Percentiles rank a stretch among this genome's conserved stretches.
phyloP scores from a whole-genome alignment of 2,329 filamentous ascomycete species.

The Whalleya microplaca region DNA sequence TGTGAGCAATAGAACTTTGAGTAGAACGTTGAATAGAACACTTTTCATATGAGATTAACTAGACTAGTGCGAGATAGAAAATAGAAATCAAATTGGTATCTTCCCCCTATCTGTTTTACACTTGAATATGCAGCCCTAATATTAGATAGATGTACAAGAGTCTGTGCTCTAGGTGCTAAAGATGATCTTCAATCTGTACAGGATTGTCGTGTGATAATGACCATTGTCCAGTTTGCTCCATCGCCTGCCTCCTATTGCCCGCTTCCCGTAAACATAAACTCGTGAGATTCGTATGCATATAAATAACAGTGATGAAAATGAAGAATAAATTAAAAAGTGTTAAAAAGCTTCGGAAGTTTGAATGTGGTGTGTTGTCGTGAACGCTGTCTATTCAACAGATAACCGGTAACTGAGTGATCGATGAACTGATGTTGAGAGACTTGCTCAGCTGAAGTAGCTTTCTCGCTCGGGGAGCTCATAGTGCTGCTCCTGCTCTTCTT shows the following conservation, averaged over 20 bases:
- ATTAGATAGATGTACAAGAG: constrained; percentile 1
- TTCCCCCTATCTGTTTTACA: neutral
- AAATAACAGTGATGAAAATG: neutral
- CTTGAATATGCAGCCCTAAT: neutral
- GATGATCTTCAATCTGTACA: neutral
- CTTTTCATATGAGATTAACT: too few relatives aligned
- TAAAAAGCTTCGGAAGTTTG: neutral
- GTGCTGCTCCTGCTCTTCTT: constrained; percentile 33
- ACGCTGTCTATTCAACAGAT: neutral
- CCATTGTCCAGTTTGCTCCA: neutral
- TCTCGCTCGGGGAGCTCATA: constrained; percentile 35
- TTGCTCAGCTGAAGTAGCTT: neutral
- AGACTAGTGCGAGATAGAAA: neutral
- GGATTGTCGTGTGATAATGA: too few relatives aligned
- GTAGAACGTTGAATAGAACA: too few relatives aligned
- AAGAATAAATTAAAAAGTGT: neutral
- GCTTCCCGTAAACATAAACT: neutral
- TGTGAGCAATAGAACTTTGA: too few relatives aligned
- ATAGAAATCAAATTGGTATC: constrained; percentile 9
- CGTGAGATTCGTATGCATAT: neutral
- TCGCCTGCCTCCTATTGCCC: neutral
- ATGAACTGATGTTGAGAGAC: neutral
- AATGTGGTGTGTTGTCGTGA: neutral
- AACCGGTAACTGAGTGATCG: neutral
- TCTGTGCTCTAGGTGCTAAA: neutral